A percentile compares a stretch with the other conserved stretches of the same genome.
phyloP scores from a whole-genome alignment of 2,329 filamentous ascomycete species.

The Hymenoscyphus scutula region DNA sequence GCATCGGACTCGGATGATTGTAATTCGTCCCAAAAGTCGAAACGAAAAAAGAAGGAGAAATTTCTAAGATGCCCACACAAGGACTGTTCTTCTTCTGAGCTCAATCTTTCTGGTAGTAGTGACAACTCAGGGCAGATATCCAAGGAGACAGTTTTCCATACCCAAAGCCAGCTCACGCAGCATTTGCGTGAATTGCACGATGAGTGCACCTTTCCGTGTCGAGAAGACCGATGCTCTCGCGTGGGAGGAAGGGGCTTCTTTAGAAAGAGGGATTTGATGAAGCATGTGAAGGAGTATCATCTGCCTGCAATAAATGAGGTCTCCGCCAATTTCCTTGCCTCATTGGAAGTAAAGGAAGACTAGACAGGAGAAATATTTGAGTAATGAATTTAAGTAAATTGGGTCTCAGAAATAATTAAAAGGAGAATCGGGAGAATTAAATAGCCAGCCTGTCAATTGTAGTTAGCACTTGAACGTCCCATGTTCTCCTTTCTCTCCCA shows the following conservation, averaged over 20 bases:
- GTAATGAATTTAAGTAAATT: too few species aligned
- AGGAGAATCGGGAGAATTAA: too few species aligned
- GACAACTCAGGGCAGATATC: neutral
- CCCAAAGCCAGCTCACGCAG: constrained; percentile 31
- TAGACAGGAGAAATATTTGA: too few species aligned
- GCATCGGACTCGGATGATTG: neutral
- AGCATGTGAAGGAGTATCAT: constrained; percentile 18
- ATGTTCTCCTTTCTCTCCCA: too few species aligned
- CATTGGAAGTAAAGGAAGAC: too few species aligned
- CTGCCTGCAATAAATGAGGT: too few species aligned
- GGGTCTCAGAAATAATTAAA: too few species aligned
- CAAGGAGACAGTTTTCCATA: constrained; percentile 5
- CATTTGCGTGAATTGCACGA: constrained; percentile 39
- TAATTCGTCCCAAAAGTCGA: neutral
- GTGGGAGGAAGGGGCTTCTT: constrained; percentile 17
- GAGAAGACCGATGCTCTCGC: constrained; percentile 29
- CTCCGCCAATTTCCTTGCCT: too few species aligned
- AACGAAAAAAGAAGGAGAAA: neutral
- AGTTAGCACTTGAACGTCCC: too few species aligned
- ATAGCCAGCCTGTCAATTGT: too few species aligned
- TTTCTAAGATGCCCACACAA: constrained; percentile 11
- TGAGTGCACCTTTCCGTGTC: constrained; percentile 36
- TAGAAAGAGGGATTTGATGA: constrained; percentile 17
- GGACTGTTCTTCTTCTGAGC: neutral
- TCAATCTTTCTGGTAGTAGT: neutral